Evolutionary conservation across 164 flowering plant genomes (phyloP).

Genomic region (Macadamia tetraphylla): DNA sequence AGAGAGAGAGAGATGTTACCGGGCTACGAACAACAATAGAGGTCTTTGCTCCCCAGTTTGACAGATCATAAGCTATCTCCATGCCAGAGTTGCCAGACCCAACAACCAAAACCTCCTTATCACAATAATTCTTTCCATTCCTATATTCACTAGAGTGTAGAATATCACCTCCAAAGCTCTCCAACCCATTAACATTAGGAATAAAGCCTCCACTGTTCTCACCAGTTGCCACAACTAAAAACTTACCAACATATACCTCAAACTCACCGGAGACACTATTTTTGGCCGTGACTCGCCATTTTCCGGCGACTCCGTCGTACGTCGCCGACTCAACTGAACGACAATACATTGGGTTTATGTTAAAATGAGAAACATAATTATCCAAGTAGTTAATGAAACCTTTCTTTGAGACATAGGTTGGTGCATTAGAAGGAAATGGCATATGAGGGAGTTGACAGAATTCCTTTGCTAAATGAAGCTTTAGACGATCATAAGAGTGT

Average conservation of each 20-base stretch:
- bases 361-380: constrained; percentile 20
- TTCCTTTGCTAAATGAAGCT: constrained; percentile 34
- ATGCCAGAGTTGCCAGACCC: not conserved
- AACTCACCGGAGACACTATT: not conserved
- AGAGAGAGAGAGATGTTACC: not conserved
- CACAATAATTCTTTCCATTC: not conserved
- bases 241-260: too few relatives aligned
- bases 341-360: constrained; percentile 17
- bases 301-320: not conserved
- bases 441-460: constrained; percentile 35
- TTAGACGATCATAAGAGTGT: constrained; percentile 30
- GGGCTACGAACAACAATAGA: not conserved
- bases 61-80: not conserved
- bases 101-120: not conserved
- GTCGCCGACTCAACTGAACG: constrained; percentile 14
- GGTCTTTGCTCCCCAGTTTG: not conserved
- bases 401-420: constrained; percentile 23
- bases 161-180: too few relatives aligned
- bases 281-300: constrained; percentile 3
- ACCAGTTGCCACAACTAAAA: too few relatives aligned
- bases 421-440: constrained; percentile 15
- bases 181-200: too few relatives aligned
- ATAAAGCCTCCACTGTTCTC: too few relatives aligned
- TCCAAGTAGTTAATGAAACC: constrained; percentile 31
- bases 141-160: not conserved